Percentiles rank a stretch among this genome's conserved stretches.
These are phyloP conservation scores for Microglena sp. DNA, from an alignment of 139 green algal species.

Conservation along the genomic window DNA sequence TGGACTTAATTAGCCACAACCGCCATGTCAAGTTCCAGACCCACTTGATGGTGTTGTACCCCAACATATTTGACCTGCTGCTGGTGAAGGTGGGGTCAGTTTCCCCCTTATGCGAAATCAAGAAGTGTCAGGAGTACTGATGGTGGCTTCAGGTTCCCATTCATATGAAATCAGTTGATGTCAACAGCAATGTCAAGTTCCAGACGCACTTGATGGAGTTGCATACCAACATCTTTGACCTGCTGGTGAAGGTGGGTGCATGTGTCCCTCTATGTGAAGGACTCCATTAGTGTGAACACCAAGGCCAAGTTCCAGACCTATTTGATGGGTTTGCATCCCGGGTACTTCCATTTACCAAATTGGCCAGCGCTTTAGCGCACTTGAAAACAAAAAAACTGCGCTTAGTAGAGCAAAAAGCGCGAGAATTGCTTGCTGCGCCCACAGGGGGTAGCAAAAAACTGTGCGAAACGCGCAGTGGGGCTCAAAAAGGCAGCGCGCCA, in stretches of 20 bases:
- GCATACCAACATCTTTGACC: conserved; percentile 30
- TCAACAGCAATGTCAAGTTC: conserved; percentile 66
- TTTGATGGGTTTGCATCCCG: conserved; percentile 32
- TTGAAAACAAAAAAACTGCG: no score
- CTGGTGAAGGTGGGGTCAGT: conserved; percentile 26
- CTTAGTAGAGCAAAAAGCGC: no score
- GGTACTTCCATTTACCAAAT: no score
- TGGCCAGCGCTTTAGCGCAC: no score
- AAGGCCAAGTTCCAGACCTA: conserved; percentile 50
- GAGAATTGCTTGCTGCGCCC: no score
- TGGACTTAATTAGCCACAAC: conserved; percentile 34
- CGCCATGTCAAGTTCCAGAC: conserved; percentile 63
- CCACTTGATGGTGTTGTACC: conserved; percentile 25
- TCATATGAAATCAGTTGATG: conserved; percentile 57
- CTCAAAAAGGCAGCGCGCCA: no score
- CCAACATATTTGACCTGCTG: conserved; percentile 25
- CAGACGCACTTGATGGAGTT: conserved; percentile 35
- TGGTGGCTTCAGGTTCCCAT: no score
- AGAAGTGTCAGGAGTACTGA: conserved; percentile 65
- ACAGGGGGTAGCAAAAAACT: no score
- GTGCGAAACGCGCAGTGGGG: no score
- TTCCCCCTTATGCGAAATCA: not conserved
- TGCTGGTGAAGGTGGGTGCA: conserved; percentile 40
- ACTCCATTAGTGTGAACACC: no score
- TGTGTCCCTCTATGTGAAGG: no score